phyloP scores from a whole-genome alignment of 352 stramenopile species.

The Globisporangium recalcitrans region DNA sequence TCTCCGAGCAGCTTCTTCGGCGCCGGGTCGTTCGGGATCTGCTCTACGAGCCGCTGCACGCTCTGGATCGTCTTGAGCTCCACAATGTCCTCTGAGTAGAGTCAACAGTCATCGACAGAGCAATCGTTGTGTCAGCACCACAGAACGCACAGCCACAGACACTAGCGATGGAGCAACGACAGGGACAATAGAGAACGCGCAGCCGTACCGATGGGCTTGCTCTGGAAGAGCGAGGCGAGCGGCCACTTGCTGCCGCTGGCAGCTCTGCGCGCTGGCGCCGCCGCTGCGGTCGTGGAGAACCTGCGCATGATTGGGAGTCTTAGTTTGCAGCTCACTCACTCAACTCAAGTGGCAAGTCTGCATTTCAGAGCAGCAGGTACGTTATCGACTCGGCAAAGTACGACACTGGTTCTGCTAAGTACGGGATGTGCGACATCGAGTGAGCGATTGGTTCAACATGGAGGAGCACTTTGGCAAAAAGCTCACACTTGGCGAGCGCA shows the following conservation, averaged over 20 bases:
- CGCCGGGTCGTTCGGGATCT: conserved; percentile 20
- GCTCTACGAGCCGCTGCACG: conserved; percentile 47
- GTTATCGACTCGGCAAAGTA: not conserved
- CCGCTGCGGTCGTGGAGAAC: conserved; percentile 22
- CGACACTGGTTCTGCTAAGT: not conserved
- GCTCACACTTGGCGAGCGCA: too few relatives aligned
- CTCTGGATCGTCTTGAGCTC: conserved; percentile 54
- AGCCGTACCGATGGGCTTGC: conserved; percentile 33
- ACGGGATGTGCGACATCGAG: not conserved
- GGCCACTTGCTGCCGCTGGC: conserved; percentile 14
- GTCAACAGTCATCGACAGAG: not conserved
- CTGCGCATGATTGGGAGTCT: too few relatives aligned
- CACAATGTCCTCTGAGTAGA: conserved; percentile 32
- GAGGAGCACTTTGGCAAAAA: too few relatives aligned
- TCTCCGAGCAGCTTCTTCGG: not conserved
- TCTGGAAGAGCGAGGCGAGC: conserved; percentile 30
- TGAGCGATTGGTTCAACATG: too few relatives aligned
- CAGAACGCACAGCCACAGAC: not conserved
- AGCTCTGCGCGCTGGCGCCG: conserved; percentile 12
- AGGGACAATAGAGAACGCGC: not conserved
- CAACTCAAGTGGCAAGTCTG: conserved; percentile 3
- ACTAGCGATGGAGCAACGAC: not conserved
- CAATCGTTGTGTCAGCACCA: not conserved
- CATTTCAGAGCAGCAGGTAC: not conserved
- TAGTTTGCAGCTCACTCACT: conserved; percentile 7